These are phyloP conservation scores for Trichoderma hamatum DNA, from an alignment of 2,329 filamentous ascomycete genomes.

Conservation along the genomic window DNA sequence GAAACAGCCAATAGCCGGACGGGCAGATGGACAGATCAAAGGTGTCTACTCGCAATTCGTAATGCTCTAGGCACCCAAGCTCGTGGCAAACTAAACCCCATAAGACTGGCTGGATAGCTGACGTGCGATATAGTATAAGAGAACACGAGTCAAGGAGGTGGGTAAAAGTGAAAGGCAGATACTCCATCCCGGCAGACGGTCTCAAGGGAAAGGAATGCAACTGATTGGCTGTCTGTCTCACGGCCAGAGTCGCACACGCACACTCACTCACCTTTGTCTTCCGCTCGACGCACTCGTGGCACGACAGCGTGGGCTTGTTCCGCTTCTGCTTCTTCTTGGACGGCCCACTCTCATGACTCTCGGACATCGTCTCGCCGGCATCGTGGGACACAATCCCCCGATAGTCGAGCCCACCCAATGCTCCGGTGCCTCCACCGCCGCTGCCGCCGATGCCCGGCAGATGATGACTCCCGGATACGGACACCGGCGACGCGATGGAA, in stretches of 20 bases:
- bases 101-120: background rate
- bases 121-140: background rate
- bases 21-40: background rate
- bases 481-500: constrained; percentile 34
- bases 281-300: constrained; percentile 77
- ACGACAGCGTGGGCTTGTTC: constrained; percentile 81
- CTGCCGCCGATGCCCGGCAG: constrained; percentile 25
- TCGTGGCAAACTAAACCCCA: background rate
- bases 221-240: background rate
- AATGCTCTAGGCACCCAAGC: background rate
- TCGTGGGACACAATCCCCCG: constrained; percentile 24
- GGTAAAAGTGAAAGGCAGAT: background rate
- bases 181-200: background rate
- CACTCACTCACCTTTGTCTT: constrained; percentile 71
- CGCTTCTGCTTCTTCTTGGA: constrained; percentile 75
- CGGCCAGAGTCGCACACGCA: background rate
- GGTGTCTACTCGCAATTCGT: background rate
- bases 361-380: constrained; percentile 33
- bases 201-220: background rate
- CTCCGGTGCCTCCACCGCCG: constrained; percentile 18
- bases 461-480: constrained; percentile 30
- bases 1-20: background rate
- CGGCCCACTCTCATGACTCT: constrained; percentile 42
- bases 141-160: background rate
- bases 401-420: constrained; percentile 19